Evolutionary conservation across 2,329 filamentous ascomycete genomes (phyloP).

Genomic region (Claviceps paspali): DNA sequence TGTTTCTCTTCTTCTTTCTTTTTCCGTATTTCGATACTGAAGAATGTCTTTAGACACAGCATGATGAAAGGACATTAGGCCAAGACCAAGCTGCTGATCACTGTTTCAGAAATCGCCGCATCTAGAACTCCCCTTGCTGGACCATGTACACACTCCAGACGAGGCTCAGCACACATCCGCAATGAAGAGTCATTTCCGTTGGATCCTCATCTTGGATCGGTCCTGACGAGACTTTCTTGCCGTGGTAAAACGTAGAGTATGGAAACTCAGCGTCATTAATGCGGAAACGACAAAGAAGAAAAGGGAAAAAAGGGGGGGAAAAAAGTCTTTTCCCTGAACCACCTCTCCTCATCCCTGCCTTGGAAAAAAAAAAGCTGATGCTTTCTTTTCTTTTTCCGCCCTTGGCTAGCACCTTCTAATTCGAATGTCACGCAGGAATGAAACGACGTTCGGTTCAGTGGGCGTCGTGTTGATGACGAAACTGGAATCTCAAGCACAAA

Average conservation of each 20-base stretch:
- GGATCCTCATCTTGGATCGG: not conserved
- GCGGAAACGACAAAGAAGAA: not conserved
- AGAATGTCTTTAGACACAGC: not conserved
- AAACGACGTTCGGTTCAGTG: not conserved
- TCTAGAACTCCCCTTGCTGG: not conserved
- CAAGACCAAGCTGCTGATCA: not conserved
- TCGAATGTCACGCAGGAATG: not conserved
- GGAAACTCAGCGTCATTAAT: not conserved
- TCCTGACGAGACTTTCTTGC: not conserved
- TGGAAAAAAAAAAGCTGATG: not conserved
- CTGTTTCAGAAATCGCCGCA: conserved; percentile 1
- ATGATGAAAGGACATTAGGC: not conserved
- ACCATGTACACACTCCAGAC: not conserved
- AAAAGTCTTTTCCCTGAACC: not conserved
- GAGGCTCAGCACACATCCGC: not conserved
- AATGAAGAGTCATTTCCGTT: not conserved
- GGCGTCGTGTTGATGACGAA: not conserved
- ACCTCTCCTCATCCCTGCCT: not conserved
- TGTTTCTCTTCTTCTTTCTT: too few relatives aligned
- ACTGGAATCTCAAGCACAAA: not conserved
- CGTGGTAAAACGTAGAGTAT: too few relatives aligned
- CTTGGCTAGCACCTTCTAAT: too few relatives aligned
- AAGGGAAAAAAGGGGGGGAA: too few relatives aligned
- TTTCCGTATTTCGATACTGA: not conserved
- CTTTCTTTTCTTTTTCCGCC: not conserved